Conservation (phyloP, 176 grass and related monocot species). For the Carex cristatella region DNA sequence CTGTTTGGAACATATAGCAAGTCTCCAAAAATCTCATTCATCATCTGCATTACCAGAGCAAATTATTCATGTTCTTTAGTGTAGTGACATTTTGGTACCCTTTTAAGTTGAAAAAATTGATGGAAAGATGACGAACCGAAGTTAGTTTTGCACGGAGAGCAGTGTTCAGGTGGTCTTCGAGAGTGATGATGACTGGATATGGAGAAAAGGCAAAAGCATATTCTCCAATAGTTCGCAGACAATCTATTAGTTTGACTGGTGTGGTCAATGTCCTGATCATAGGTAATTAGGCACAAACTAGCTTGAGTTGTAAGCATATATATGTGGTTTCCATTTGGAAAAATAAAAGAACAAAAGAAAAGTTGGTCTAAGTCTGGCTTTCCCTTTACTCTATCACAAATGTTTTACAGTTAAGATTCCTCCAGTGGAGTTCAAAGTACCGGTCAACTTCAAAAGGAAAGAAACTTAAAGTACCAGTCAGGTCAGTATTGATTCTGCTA, state of each 20-base stretch:
- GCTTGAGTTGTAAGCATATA: neutral
- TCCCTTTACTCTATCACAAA: neutral
- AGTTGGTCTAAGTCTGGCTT: neutral
- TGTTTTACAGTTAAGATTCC: neutral
- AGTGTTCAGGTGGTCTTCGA: slow-evolving; percentile 77
- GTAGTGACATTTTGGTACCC: neutral
- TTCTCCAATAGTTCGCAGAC: slow-evolving; percentile 56
- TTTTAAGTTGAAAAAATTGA: neutral
- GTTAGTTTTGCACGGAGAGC: slow-evolving; percentile 63
- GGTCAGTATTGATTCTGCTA: neutral
- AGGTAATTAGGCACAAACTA: neutral
- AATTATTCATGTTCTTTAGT: neutral
- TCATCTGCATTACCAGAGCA: slow-evolving; percentile 34
- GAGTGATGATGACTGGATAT: slow-evolving; percentile 84
- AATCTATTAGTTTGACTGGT: slow-evolving; percentile 54
- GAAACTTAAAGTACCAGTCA: neutral
- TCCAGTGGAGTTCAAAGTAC: neutral
- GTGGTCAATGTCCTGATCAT: slow-evolving; percentile 57
- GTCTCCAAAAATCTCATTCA: slow-evolving; percentile 54
- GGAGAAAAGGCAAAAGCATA: slow-evolving; percentile 54
- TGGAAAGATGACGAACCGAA: slow-evolving; percentile 26
- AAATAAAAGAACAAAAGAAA: neutral
- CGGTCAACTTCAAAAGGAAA: neutral
- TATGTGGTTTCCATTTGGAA: neutral
- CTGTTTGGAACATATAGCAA: slow-evolving; percentile 39